A percentile compares a stretch with the other conserved stretches of the same genome.
Evolutionary conservation across 176 grass and related monocot species (phyloP).

Genomic region (Oryza coarctata): DNA sequence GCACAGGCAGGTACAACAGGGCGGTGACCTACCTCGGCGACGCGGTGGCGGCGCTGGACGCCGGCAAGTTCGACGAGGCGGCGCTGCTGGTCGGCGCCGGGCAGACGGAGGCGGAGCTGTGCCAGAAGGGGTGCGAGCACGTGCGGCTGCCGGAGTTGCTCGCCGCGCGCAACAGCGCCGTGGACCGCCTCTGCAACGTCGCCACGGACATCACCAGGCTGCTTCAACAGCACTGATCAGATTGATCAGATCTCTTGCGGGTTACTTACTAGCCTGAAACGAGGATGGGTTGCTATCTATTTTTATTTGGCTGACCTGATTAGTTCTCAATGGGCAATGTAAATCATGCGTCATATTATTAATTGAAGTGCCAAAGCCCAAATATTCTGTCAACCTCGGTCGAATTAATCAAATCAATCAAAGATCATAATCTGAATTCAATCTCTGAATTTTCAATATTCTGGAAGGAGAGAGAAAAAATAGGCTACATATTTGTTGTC

Average conservation of each 20-base stretch:
- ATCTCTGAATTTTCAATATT: no score
- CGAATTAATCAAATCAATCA: no score
- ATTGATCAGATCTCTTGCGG: neutral
- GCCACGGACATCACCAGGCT: neutral
- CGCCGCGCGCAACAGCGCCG: slow-evolving; percentile 30
- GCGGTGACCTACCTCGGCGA: slow-evolving; percentile 39
- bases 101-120: slow-evolving; percentile 24
- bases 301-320: no score
- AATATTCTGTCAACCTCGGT: no score
- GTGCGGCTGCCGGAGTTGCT: slow-evolving; percentile 14
- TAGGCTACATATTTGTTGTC: no score
- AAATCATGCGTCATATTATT: no score
- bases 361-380: no score
- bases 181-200: neutral
- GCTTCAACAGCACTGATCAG: neutral
- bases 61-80: slow-evolving; percentile 27
- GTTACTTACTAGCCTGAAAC: no score
- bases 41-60: slow-evolving; percentile 27
- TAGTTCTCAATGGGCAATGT: no score
- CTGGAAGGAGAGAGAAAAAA: no score
- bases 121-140: slow-evolving; percentile 46
- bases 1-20: slow-evolving; percentile 34
- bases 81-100: slow-evolving; percentile 23
- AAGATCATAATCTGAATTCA: no score
- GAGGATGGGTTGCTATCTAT: neutral